Base-by-base conservation (phyloP, 345 rosid species). In the Linum trigynum region DNA sequence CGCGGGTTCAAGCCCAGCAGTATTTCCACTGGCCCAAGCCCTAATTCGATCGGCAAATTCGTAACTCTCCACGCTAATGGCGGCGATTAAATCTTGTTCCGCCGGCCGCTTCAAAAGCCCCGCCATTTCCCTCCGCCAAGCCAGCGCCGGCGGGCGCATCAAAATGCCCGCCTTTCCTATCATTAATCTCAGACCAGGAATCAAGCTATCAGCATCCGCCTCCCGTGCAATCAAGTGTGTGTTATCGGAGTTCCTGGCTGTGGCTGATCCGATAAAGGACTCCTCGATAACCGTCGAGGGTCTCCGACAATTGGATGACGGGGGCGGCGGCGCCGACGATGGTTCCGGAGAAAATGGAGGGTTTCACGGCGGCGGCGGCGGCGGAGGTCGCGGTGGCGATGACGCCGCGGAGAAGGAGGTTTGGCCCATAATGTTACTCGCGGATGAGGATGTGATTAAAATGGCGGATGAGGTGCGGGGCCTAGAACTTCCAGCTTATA, bases 361-460 rank as follows among this genome's bases (percentile, higher is more conserved):
- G 9, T 69, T 63, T 59, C 55, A 66, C 0, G 81, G 86, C 61
- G 81, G 83, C 40, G 75, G 71, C 0, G 32, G 32, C 32, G 32
- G 32, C 0, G 86, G 70, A 0, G 84, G 71, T 0, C 79, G 66
- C 9, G 83, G 65, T 15, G 88, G 72, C 1, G 81, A 57, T 2
- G 86, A 39, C 50, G 90, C 84, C 32, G 32, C 32, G 17, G 90
- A 87, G 74, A 65, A 72, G 38, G 92, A 91, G 78, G 84, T 91
- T 64, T 96, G 96, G 57, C 95, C 89, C 64, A 63, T 89, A 1
- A 2, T 91, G 82, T 85, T 83, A 57, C 82, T 78, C 14, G 92
- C 32, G 32, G 32, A 23, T 23, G 32, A 87, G 7, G 89, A 87
- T 55, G 90, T 89, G 67, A 70, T 87, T 68, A 84, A 71, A 61